phyloP scores from a whole-genome alignment of 2,329 filamentous ascomycete genomes.

The Amauroascus verrucosus region DNA sequence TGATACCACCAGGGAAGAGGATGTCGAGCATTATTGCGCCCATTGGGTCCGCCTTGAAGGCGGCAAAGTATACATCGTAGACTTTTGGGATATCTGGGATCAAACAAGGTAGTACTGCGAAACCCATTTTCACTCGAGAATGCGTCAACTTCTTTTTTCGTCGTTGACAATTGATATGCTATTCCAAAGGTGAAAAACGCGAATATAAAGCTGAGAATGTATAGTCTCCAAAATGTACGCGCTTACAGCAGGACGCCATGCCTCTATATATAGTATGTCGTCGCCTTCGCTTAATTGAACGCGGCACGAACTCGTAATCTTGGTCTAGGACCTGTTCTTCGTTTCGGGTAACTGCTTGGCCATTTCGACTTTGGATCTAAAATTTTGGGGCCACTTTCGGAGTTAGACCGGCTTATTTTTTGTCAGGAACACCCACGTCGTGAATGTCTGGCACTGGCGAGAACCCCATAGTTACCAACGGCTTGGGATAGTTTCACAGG shows the following conservation, averaged over 20 bases:
- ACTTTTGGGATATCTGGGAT: constrained; percentile 39
- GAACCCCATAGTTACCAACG: not conserved
- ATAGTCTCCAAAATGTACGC: not conserved
- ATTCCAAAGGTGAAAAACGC: not conserved
- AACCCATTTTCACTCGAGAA: constrained; percentile 24
- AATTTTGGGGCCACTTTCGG: not conserved
- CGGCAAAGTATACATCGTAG: constrained; percentile 41
- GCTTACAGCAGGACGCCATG: not conserved
- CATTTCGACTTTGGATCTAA: not conserved
- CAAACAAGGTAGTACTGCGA: constrained; percentile 37
- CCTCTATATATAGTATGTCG: not conserved
- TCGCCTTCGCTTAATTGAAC: not conserved
- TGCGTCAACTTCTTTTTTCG: not conserved
- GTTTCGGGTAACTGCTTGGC: constrained; percentile 1
- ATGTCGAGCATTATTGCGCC: constrained; percentile 23
- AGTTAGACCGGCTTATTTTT: not conserved
- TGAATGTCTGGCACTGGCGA: not conserved
- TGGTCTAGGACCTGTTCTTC: not conserved
- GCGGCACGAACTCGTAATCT: not conserved
- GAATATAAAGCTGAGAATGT: not conserved
- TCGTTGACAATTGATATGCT: not conserved
- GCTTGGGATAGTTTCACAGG: no score
- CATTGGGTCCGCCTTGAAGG: constrained; percentile 32
- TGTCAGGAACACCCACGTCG: not conserved
- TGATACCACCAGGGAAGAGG: constrained; percentile 33